Base-by-base conservation (phyloP, 2,329 filamentous ascomycete genomes). In the Clonostachys byssicola region DNA sequence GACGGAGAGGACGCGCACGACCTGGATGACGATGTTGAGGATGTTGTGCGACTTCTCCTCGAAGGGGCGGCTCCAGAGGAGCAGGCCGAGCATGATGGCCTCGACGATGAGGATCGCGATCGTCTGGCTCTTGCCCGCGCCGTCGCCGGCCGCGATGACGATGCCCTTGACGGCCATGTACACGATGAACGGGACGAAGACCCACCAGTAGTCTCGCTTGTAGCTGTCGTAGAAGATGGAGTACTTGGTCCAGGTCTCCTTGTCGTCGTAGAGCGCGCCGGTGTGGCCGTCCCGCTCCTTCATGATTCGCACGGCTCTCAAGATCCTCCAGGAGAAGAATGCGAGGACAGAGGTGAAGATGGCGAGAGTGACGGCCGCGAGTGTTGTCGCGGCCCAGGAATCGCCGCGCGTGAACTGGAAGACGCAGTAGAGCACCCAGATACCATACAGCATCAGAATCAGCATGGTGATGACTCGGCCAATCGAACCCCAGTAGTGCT, bases 211-310 rank as follows among this genome's bases (percentile, higher is more conserved):
- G 57, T 85, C 83, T 67, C 88, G 90, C 72, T 90, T 91, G 77
- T 96, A 97, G 57, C 86, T 86, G 60, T 97, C 94, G 73, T 99
- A 99, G 72, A 99, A 97, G 52, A 96, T 77, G 59, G 89, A 94
- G 77, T 99, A 99, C 73, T 94, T 95, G 64, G 89, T 78, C 92
- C 94, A 96, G 39, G 86, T 85, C 49, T 87, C 81, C 74, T 94
- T 95, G 70, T 97, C 80, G 50, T 96, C 88, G 66, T 91, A 97
- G 9, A 99, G 77, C 12, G 74, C 81, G 14, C 77, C 75, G 1
- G 79, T 68, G 60, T 92, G 87, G 48, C 92, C 92, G 55, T 95
- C 85, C 33, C 74, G 60, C 59, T 83, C 78, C 74, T 89, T 92
- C 54, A 89, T 85, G 58, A 82, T 80, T 52, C 77, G 80, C 7